Conservation (phyloP, 805 yeast species). For the Blastobotrys chiropterorum region DNA sequence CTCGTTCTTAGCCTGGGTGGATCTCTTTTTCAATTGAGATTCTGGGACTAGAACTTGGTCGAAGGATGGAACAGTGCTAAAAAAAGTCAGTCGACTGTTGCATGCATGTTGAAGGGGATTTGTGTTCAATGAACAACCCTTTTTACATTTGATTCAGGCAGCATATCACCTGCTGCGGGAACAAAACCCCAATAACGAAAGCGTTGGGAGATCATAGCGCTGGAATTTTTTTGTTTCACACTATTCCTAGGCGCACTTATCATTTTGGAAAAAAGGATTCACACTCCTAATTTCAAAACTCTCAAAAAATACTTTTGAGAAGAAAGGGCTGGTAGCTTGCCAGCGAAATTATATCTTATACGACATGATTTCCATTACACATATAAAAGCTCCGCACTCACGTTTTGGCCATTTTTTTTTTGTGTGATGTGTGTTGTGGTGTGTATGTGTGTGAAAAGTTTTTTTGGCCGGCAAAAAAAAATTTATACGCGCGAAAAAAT, state of each 20-base stretch:
- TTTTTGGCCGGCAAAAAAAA: no score
- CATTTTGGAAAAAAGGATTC: conserved; percentile 1
- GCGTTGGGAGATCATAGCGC: background rate
- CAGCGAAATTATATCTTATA: background rate
- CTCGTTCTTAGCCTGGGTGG: conserved; percentile 44
- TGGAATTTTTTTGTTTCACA: background rate
- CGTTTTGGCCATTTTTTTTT: conserved; percentile 8
- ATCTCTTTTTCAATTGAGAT: conserved; percentile 47
- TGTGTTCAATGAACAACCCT: conserved; percentile 5
- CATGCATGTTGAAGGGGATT: background rate
- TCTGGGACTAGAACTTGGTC: conserved; percentile 40
- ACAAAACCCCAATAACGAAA: background rate
- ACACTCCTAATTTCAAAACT: conserved; percentile 6
- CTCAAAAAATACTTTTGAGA: conserved; percentile 3
- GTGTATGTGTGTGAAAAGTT: background rate
- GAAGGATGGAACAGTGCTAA: conserved; percentile 42
- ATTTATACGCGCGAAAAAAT: no score
- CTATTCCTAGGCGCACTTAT: background rate
- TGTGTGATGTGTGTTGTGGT: background rate
- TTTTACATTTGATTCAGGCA: conserved; percentile 11
- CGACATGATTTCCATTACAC: background rate
- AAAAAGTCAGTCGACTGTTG: conserved; percentile 21
- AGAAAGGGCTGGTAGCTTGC: conserved; percentile 7
- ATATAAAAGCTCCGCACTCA: background rate
- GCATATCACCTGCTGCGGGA: background rate